Evolutionary conservation across 139 green algal genomes (phyloP).

Genomic region (Chlorella sp.): DNA sequence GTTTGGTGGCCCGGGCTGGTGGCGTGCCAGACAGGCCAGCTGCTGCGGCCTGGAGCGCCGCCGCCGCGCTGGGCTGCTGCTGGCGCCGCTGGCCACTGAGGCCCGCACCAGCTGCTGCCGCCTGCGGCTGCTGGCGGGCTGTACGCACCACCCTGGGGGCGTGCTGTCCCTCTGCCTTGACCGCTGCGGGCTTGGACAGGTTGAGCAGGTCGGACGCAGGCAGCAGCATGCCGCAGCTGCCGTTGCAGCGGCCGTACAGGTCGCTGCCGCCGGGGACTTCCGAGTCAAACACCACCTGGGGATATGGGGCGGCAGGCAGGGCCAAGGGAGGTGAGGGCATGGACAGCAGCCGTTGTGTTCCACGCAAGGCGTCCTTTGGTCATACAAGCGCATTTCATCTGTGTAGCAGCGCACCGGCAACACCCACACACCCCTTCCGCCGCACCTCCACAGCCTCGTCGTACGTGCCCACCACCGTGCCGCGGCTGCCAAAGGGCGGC

Average conservation of each 20-base stretch:
- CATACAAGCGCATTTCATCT: too few relatives aligned
- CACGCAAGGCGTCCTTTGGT: too few relatives aligned
- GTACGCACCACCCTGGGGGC: slow-evolving; percentile 22
- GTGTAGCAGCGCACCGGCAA: too few relatives aligned
- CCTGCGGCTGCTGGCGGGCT: not conserved
- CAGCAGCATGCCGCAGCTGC: slow-evolving; percentile 46
- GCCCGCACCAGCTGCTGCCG: not conserved
- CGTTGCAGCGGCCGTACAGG: slow-evolving; percentile 52
- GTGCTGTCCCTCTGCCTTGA: slow-evolving; percentile 34
- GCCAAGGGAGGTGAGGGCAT: not conserved
- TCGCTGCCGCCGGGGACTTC: slow-evolving; percentile 54
- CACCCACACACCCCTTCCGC: too few relatives aligned
- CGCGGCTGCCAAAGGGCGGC: slow-evolving; percentile 78
- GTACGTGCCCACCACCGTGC: slow-evolving; percentile 70
- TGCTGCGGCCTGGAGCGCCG: not conserved
- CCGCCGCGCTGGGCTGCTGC: not conserved
- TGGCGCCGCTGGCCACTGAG: not conserved
- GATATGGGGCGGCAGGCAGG: not conserved
- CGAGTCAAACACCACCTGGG: slow-evolving; percentile 59
- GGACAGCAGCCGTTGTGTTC: too few relatives aligned
- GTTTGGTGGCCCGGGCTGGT: not conserved
- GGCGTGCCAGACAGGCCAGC: slow-evolving; percentile 5
- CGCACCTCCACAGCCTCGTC: slow-evolving; percentile 76
- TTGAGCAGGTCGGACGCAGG: slow-evolving; percentile 52
- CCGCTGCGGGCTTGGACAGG: slow-evolving; percentile 54